phyloP scores from a whole-genome alignment of 371 early-diverging fungal species.

The Saksenaea vasiformis region DNA sequence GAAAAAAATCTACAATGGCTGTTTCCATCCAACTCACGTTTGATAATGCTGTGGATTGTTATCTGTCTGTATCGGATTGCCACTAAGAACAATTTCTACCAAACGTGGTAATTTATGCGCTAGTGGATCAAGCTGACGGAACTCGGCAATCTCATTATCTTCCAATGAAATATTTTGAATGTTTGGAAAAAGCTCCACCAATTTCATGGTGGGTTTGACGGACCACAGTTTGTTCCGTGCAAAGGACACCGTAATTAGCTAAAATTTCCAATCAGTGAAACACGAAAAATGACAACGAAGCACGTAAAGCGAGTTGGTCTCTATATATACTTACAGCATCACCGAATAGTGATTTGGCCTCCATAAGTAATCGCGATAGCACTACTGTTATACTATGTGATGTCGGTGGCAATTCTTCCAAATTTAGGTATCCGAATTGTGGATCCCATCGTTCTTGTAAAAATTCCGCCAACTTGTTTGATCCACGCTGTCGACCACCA shows the following conservation, averaged over 20 bases:
- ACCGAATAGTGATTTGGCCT: conserved; percentile 54
- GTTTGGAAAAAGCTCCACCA: conserved; percentile 51
- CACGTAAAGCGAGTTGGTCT: not conserved
- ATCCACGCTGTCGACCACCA: conserved; percentile 3
- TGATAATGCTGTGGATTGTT: conserved; percentile 14
- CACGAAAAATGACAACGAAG: not conserved
- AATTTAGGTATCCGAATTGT: conserved; percentile 45
- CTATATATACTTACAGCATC: conserved; percentile 27
- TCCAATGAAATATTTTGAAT: conserved; percentile 58
- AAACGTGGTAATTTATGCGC: conserved; percentile 34
- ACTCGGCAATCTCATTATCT: conserved; percentile 55
- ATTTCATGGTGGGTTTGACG: conserved; percentile 38
- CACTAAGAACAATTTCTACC: conserved; percentile 52
- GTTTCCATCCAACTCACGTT: conserved; percentile 17
- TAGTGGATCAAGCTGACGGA: conserved; percentile 50
- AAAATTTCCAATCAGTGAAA: not conserved
- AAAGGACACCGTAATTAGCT: conserved; percentile 62
- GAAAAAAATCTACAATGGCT: too few species aligned
- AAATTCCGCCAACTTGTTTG: conserved; percentile 34
- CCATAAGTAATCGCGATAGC: conserved; percentile 46
- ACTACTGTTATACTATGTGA: conserved; percentile 37
- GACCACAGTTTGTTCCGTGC: conserved; percentile 50
- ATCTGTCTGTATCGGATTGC: conserved; percentile 55
- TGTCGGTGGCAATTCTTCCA: conserved; percentile 49
- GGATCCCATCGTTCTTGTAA: conserved; percentile 52